These are phyloP conservation scores for Carex littledalei DNA, from an alignment of 176 grass and related monocot species.

Conservation along the genomic window DNA sequence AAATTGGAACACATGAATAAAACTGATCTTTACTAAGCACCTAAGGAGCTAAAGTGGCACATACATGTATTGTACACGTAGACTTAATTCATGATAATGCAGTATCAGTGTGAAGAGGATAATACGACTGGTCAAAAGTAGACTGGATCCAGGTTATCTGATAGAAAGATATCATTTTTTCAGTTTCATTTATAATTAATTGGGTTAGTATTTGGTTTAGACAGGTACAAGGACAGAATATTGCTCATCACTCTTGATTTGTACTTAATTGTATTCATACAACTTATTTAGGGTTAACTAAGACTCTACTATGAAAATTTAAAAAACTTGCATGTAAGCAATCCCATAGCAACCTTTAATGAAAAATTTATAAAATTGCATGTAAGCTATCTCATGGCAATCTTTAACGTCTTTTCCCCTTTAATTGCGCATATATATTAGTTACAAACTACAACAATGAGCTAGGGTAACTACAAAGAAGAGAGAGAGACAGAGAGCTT, in stretches of 20 bases:
- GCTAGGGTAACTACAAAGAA: background rate
- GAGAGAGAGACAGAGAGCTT: conserved; percentile 2
- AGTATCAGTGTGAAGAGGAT: background rate
- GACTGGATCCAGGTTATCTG: too few relatives aligned
- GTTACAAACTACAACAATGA: background rate
- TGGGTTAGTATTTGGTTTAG: background rate
- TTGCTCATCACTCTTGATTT: background rate
- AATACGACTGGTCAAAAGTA: background rate
- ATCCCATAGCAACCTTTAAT: background rate
- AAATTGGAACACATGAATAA: background rate
- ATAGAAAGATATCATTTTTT: too few relatives aligned
- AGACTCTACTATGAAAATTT: background rate
- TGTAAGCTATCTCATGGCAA: background rate
- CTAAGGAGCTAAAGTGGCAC: background rate
- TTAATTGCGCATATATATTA: background rate
- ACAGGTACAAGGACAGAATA: background rate
- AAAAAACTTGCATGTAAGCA: background rate
- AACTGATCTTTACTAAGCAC: background rate
- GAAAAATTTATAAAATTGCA: background rate
- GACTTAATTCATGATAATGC: background rate
- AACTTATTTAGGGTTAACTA: background rate
- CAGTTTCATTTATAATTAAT: too few relatives aligned
- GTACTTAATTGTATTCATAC: background rate
- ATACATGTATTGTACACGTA: background rate
- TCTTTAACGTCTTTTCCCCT: background rate